phyloP scores from a whole-genome alignment of 1,284 basidiomycete genomes.

The Moesziomyces antarcticus region DNA sequence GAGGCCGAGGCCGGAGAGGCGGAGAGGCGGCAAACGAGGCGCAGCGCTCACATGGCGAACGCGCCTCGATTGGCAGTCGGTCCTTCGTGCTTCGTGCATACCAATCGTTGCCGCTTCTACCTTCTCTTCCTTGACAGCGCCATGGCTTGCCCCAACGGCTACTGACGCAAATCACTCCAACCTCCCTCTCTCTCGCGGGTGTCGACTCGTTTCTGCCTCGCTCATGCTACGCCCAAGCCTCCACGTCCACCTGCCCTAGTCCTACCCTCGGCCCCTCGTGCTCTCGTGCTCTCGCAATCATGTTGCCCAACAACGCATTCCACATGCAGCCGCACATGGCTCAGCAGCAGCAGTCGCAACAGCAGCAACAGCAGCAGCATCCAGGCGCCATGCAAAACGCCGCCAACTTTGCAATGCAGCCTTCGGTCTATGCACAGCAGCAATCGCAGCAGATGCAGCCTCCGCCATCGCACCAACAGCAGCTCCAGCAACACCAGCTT shows the following conservation, averaged over 20 bases:
- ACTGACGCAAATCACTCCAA: no score
- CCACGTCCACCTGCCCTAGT: background rate
- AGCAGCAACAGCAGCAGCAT: constrained; percentile 19
- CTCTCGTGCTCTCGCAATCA: constrained; percentile 3
- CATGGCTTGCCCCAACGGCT: no score
- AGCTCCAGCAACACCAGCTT: constrained; percentile 20
- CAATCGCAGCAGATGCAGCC: constrained; percentile 5
- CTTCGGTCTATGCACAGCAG: constrained; percentile 2
- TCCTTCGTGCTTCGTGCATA: no score
- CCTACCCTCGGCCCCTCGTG: background rate
- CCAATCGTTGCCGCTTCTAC: no score
- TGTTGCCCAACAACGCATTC: constrained; percentile 46
- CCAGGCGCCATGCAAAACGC: constrained; percentile 1
- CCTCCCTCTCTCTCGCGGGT: no score
- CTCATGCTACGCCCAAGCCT: background rate
- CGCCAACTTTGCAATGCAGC: background rate
- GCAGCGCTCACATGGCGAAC: no score
- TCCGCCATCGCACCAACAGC: constrained; percentile 15
- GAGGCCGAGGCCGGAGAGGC: no score
- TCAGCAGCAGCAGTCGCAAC: constrained; percentile 28
- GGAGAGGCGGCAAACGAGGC: no score
- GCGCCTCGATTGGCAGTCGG: no score
- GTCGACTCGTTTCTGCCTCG: background rate
- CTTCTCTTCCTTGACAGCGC: no score
- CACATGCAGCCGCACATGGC: constrained; percentile 37